Percentiles rank a stretch among this genome's conserved stretches.
phyloP scores from a whole-genome alignment of 306 rosid genomes.

The Citrullus colocynthis region DNA sequence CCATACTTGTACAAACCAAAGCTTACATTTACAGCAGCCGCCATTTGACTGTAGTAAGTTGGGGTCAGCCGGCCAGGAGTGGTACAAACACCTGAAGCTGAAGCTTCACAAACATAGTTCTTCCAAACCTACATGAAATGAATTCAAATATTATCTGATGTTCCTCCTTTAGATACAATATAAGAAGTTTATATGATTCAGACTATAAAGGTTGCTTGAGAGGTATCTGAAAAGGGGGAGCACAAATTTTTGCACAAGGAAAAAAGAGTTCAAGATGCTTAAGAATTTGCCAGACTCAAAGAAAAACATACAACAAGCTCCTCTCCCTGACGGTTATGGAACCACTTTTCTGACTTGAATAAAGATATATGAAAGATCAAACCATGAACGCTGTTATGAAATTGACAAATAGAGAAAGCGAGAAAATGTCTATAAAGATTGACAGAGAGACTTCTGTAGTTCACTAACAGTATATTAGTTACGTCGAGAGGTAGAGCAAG shows the following conservation, averaged over 20 bases:
- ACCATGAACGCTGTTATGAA: background rate
- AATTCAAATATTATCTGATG: background rate
- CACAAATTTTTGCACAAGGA: background rate
- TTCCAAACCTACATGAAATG: conserved; percentile 21
- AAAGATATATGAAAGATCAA: background rate
- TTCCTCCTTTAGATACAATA: background rate
- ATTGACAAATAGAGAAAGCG: no score
- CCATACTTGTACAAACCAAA: conserved; percentile 16
- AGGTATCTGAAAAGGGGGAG: background rate
- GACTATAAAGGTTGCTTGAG: background rate
- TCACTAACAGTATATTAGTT: no score
- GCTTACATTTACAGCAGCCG: conserved; percentile 23
- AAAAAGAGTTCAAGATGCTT: background rate
- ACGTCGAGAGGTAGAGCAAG: no score
- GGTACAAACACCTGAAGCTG: conserved; percentile 20
- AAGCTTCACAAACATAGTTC: conserved; percentile 16
- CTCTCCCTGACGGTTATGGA: no score
- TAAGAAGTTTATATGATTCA: background rate
- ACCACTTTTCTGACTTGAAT: background rate
- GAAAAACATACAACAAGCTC: background rate
- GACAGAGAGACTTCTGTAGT: no score
- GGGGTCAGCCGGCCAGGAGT: conserved; percentile 35
- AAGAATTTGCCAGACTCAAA: background rate
- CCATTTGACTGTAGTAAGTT: conserved; percentile 15
- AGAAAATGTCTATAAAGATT: no score